phyloP scores from a whole-genome alignment of 768 basidiomycete species.

The Collybiopsis confluens region DNA sequence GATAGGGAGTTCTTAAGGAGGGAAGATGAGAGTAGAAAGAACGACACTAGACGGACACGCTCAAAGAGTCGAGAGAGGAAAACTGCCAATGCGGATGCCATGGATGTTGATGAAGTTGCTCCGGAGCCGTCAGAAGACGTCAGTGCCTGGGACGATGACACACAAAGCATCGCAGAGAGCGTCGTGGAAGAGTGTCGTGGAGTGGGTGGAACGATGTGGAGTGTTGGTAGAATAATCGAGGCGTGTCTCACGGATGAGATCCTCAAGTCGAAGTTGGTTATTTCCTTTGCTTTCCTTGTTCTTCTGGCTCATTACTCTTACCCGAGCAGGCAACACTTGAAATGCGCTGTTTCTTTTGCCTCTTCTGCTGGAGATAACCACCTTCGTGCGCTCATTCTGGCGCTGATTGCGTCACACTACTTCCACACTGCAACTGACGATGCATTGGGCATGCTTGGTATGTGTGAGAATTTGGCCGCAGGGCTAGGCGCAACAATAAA shows the following conservation, averaged over 20 bases:
- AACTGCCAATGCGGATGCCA: not conserved
- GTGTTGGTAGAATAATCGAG: conserved; percentile 51
- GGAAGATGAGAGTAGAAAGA: not conserved
- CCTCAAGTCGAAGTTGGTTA: conserved; percentile 54
- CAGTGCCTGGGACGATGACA: conserved; percentile 23
- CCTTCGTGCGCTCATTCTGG: conserved; percentile 64
- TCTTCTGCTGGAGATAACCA: conserved; percentile 65
- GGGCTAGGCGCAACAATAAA: conserved; percentile 52
- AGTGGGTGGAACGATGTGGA: conserved; percentile 50
- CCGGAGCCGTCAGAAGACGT: conserved; percentile 12
- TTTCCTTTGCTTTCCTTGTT: not conserved
- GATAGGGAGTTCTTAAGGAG: conserved; percentile 1
- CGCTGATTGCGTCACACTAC: conserved; percentile 67
- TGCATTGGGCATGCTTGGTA: conserved; percentile 59
- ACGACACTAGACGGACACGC: not conserved
- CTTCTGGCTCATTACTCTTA: not conserved
- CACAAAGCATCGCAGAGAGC: conserved; percentile 28
- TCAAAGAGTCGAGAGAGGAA: conserved; percentile 8
- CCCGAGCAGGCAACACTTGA: conserved; percentile 47
- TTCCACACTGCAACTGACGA: conserved; percentile 67
- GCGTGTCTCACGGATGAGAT: conserved; percentile 54
- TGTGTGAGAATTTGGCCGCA: conserved; percentile 66
- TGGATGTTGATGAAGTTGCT: conserved; percentile 1
- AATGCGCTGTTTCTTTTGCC: conserved; percentile 54
- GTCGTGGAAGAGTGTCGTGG: conserved; percentile 42